These are phyloP conservation scores for Plenodomus lindquistii DNA, from an alignment of 2,329 filamentous ascomycete genomes.

Conservation along the genomic window DNA sequence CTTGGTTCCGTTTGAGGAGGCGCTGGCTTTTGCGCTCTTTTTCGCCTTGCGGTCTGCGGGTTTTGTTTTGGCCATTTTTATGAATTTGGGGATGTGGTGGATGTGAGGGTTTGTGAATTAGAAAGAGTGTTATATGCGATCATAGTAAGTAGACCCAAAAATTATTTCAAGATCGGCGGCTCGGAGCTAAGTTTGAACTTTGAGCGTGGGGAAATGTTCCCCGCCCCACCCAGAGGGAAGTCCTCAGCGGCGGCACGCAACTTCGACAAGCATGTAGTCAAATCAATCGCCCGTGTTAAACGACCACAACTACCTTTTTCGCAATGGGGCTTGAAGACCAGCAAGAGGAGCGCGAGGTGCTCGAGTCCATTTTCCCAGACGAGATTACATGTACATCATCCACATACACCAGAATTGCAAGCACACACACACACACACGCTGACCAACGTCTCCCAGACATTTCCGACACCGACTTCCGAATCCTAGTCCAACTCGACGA, in stretches of 20 bases:
- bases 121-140: slow-evolving; percentile 2
- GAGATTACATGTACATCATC: slow-evolving; percentile 90
- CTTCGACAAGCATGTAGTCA: neutral
- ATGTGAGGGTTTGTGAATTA: neutral
- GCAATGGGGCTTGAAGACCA: slow-evolving; percentile 75
- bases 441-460: slow-evolving; percentile 60
- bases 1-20: slow-evolving; percentile 49
- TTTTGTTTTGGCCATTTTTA: slow-evolving; percentile 57
- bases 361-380: slow-evolving; percentile 97
- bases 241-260: slow-evolving; percentile 17
- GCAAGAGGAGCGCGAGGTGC: slow-evolving; percentile 92
- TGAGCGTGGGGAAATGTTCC: slow-evolving; percentile 25
- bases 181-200: slow-evolving; percentile 27
- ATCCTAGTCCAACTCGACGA: slow-evolving; percentile 85
- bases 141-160: slow-evolving; percentile 22
- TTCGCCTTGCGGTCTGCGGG: slow-evolving; percentile 49
- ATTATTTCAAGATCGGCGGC: slow-evolving; percentile 21
- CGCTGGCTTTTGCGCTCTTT: slow-evolving; percentile 36
- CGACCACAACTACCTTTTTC: slow-evolving; percentile 13
- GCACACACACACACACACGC: slow-evolving; percentile 1
- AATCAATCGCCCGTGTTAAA: neutral
- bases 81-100: no score
- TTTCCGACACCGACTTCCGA: slow-evolving; percentile 87
- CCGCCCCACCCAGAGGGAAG: slow-evolving; percentile 15
- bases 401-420: neutral